Evolutionary conservation across 306 rosid species (phyloP), one percentile per base, ranked within the genome.

Genomic region (Rubus parviflorus): DNA sequence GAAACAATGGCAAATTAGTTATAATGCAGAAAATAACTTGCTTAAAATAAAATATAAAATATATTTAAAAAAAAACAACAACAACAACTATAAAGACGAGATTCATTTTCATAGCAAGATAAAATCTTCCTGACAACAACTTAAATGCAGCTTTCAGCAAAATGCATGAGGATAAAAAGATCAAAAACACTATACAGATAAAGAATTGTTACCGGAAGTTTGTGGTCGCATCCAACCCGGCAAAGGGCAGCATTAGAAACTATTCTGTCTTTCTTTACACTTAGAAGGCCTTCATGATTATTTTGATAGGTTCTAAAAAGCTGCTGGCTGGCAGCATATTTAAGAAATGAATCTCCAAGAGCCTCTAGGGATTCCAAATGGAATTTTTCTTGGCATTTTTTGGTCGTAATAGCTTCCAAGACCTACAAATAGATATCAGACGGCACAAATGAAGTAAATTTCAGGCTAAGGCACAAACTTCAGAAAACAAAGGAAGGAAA

Each of bases 331-430:
- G 84, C 79, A 37, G 92, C 97, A 77, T 90, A 94, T 84, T 94
- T 94, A 41, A 94, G 85, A 83, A 92, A 94, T 48, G 98, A 94
- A 85, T 94, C 98, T 60, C 98, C 98, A 54, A 92, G 97, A 71
- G 96, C 88, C 82, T 90, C 98, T 13, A 94, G 79, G 72, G 98
- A 92, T 81, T 94, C 97, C 40, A 92, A 86, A 82, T 94, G 89
- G 73, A 88, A 84, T 23, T 77, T n/a, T 76, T 94, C 98, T n/a
- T 85, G 87, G 79, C 97, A 90, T 47, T 76, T 81, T 61, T 90
- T 92, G 12, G 93, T 60, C 7, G 98, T 94, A 53, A 92, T 85
- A 64, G 97, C 97, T 85, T 94, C 98, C 90, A 94, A 86, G 70
- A 94, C 89, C 97, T 94, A 64, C 68, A 80, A 73, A 57, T 65